Evolutionary conservation across 345 rosid species (phyloP).

Genomic region (Hirschfeldia incana): DNA sequence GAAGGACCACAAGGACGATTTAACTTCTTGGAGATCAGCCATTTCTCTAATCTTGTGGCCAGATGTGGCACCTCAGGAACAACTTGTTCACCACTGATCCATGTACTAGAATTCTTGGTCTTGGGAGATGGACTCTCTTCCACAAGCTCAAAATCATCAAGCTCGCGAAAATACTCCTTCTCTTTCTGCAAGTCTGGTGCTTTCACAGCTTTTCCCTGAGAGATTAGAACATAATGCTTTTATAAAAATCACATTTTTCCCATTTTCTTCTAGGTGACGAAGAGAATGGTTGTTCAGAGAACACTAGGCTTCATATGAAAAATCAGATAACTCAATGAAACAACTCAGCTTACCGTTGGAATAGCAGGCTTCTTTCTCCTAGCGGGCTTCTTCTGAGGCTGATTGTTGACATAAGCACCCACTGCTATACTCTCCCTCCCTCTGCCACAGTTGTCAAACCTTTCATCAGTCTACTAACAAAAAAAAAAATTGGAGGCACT

Average conservation of each 20-base stretch:
- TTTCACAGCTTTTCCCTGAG: constrained; percentile 55
- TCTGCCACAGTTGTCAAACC: constrained; percentile 38
- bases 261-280: background rate
- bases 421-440: constrained; percentile 92
- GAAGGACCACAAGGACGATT: constrained; percentile 60
- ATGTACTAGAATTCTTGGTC: constrained; percentile 61
- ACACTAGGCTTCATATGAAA: background rate
- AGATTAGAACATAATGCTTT: constrained; percentile 13
- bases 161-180: constrained; percentile 70
- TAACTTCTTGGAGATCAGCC: constrained; percentile 66
- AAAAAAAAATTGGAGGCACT: background rate
- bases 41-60: constrained; percentile 72
- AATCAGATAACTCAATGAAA: background rate
- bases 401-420: constrained; percentile 50
- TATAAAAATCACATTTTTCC: constrained; percentile 1
- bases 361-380: constrained; percentile 67
- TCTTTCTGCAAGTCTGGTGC: constrained; percentile 69
- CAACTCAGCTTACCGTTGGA: constrained; percentile 53
- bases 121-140: constrained; percentile 99
- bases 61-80: constrained; percentile 51
- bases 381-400: constrained; percentile 54
- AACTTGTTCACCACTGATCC: constrained; percentile 57
- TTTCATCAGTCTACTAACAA: background rate
- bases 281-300: background rate
- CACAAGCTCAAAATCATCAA: constrained; percentile 86